Conservation (phyloP, 805 yeast species). For the Sporopachydermia lactativora region DNA sequence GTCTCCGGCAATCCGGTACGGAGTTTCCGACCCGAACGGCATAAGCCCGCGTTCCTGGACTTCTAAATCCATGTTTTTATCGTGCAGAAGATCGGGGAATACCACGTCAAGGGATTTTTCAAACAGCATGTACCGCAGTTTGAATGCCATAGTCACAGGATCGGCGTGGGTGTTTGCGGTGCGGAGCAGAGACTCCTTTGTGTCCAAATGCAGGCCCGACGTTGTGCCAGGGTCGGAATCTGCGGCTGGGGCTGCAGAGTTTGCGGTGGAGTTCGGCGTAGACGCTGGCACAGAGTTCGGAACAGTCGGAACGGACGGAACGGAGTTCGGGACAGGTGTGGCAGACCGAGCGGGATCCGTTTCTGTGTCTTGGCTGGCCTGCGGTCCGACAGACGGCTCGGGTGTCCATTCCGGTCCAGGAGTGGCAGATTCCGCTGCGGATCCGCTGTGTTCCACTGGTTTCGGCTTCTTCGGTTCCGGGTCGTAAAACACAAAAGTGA, state of each 20-base stretch:
- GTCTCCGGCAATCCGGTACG: slow-evolving; percentile 10
- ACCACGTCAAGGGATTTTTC: slow-evolving; percentile 18
- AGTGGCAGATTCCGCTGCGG: neutral
- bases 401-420: neutral
- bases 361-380: neutral
- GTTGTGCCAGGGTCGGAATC: neutral
- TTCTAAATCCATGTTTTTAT: slow-evolving; percentile 12
- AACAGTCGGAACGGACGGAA: neutral
- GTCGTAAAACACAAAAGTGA: slow-evolving; percentile 5
- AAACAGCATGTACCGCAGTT: slow-evolving; percentile 26
- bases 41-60: slow-evolving; percentile 10
- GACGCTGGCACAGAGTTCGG: neutral
- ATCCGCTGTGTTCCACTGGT: neutral
- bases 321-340: slow-evolving; percentile 4
- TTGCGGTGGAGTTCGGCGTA: slow-evolving; percentile 2
- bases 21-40: slow-evolving; percentile 2
- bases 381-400: neutral
- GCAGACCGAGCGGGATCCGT: slow-evolving; percentile 2
- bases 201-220: neutral
- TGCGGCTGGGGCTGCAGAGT: neutral
- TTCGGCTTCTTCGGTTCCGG: neutral
- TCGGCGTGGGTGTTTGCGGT: slow-evolving; percentile 13
- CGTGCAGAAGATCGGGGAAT: slow-evolving; percentile 12
- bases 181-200: slow-evolving; percentile 1
- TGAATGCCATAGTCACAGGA: slow-evolving; percentile 20